These are phyloP conservation scores for Echinochloa phyllopogon DNA, from an alignment of 176 grass and related monocot species.

Conservation along the genomic window DNA sequence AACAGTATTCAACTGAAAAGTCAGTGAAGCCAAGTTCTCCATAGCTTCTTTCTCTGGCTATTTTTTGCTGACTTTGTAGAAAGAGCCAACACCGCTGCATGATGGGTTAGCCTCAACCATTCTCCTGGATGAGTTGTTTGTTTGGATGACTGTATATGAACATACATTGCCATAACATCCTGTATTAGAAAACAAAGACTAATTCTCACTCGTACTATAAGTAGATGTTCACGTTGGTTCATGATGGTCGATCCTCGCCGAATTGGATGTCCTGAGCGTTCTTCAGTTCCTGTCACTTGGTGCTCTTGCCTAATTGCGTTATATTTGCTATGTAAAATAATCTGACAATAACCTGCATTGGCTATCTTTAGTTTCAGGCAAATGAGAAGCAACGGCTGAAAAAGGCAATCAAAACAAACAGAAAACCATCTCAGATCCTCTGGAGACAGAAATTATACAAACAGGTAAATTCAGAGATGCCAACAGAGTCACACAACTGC, in stretches of 20 bases:
- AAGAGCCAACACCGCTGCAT: neutral
- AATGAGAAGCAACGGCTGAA: neutral
- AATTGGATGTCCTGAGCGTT: neutral
- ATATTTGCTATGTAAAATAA: neutral
- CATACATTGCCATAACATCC: neutral
- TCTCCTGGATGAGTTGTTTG: neutral
- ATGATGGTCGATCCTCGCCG: neutral
- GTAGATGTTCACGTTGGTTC: neutral
- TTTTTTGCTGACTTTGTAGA: neutral
- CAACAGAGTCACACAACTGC: neutral
- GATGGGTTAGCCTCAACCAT: neutral
- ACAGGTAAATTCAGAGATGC: neutral
- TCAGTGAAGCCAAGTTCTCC: neutral
- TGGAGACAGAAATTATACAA: neutral
- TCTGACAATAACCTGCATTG: neutral
- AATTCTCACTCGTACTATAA: neutral
- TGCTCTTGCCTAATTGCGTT: neutral
- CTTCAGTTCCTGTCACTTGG: neutral
- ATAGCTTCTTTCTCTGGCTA: no score
- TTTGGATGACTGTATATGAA: neutral
- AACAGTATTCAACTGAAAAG: neutral
- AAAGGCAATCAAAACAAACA: neutral
- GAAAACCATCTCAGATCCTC: neutral
- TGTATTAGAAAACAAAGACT: neutral
- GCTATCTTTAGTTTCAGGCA: neutral